Percentiles rank a stretch among this genome's conserved stretches.
Evolutionary conservation across 2,329 filamentous ascomycete genomes (phyloP).

Genomic region (Chalara sp.): DNA sequence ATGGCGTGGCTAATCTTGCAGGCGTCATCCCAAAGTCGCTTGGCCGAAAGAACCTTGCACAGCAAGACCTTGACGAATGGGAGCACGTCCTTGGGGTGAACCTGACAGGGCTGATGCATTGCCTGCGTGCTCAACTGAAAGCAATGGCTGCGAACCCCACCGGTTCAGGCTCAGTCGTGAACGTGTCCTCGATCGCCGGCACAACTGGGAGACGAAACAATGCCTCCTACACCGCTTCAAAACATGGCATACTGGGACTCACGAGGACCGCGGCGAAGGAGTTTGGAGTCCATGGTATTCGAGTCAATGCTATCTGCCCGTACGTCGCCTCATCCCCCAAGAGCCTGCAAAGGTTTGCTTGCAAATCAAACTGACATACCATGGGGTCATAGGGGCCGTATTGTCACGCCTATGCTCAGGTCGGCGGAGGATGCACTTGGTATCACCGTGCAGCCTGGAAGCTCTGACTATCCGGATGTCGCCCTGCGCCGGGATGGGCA

Average conservation of each 20-base stretch:
- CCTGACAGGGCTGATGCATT: conserved; percentile 41
- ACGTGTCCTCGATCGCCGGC: conserved; percentile 37
- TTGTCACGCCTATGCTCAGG: not conserved
- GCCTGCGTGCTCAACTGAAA: conserved; percentile 29
- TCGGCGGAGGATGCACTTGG: not conserved
- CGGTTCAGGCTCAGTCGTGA: conserved; percentile 44
- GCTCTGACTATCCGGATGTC: not conserved
- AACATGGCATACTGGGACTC: conserved; percentile 22
- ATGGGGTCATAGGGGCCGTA: not conserved
- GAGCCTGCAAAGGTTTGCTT: too few species aligned
- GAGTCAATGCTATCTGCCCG: conserved; percentile 12
- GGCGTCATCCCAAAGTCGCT: conserved; percentile 23
- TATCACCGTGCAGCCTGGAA: not conserved
- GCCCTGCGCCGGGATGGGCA: not conserved
- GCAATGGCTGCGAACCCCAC: conserved; percentile 26
- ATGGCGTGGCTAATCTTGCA: conserved; percentile 25
- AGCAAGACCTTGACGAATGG: conserved; percentile 31
- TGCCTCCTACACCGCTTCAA: conserved; percentile 18
- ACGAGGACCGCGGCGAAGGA: conserved; percentile 12
- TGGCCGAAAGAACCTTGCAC: not conserved
- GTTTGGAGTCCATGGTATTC: conserved; percentile 7
- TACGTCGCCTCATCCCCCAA: conserved; percentile 9
- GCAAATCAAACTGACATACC: not conserved
- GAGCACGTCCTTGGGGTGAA: conserved; percentile 38
- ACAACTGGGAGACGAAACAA: conserved; percentile 8